Conservation (phyloP, 306 rosid genomes). For the Datisca glomerata region DNA sequence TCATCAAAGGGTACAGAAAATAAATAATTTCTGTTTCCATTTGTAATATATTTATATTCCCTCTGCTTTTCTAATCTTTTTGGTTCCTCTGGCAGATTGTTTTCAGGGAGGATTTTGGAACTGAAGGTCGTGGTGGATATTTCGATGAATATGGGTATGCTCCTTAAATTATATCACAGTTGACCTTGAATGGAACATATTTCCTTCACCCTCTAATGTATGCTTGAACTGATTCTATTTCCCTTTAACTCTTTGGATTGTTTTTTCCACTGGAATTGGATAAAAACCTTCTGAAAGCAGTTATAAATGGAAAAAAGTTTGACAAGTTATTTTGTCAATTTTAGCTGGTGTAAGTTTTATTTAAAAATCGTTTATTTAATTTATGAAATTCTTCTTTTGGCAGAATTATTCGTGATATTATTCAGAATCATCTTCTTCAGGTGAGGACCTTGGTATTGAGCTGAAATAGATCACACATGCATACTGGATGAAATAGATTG, state of each 20-base stretch:
- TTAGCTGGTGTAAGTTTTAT: background rate
- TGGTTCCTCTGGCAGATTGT: constrained; percentile 55
- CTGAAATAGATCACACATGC: too few species aligned
- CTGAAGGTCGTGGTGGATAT: constrained; percentile 98
- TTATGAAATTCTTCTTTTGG: constrained; percentile 7
- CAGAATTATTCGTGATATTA: constrained; percentile 95
- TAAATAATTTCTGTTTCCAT: too few species aligned
- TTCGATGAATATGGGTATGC: constrained; percentile 94
- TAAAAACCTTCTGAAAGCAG: background rate
- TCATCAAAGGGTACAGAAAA: too few species aligned
- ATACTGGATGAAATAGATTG: too few species aligned
- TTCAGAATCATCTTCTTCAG: constrained; percentile 95
- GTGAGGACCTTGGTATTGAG: constrained; percentile 31
- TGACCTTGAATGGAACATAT: constrained; percentile 4
- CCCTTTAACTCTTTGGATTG: too few species aligned
- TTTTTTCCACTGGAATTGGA: constrained; percentile 4
- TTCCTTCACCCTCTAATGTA: background rate
- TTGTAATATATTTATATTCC: too few species aligned
- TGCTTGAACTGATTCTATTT: too few species aligned
- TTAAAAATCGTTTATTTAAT: background rate
- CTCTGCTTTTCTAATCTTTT: too few species aligned
- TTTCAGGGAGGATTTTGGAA: constrained; percentile 97
- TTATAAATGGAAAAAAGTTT: background rate
- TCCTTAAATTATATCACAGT: constrained; percentile 1
- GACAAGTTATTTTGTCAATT: background rate